phyloP scores from a whole-genome alignment of 768 basidiomycete species.

The Lentinula raphanica region DNA sequence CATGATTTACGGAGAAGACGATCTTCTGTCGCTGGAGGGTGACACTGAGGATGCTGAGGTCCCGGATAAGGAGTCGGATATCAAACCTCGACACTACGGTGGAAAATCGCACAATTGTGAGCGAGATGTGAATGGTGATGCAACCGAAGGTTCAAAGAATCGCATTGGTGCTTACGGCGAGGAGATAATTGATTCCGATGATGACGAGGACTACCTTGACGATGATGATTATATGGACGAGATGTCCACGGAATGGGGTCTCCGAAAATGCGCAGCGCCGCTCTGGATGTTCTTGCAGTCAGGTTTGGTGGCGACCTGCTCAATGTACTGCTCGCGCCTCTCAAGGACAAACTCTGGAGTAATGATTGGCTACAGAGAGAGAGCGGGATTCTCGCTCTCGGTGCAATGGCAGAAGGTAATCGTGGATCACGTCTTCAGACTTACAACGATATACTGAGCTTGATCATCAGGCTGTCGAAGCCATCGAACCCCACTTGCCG shows the following conservation, averaged over 20 bases:
- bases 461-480: constrained; percentile 73
- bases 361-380: constrained; percentile 91
- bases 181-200: constrained; percentile 78
- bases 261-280: constrained; percentile 98
- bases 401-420: constrained; percentile 99
- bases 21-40: constrained; percentile 90
- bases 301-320: constrained; percentile 87
- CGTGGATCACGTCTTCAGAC: no score
- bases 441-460: background rate
- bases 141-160: constrained; percentile 31
- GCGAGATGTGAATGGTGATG: constrained; percentile 48
- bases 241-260: constrained; percentile 96
- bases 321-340: constrained; percentile 78
- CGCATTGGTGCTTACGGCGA: constrained; percentile 69
- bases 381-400: constrained; percentile 91
- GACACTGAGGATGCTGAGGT: constrained; percentile 86
- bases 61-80: constrained; percentile 91
- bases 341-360: constrained; percentile 94
- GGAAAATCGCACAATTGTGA: constrained; percentile 82
- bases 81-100: constrained; percentile 93
- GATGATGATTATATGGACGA: constrained; percentile 95
- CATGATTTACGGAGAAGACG: constrained; percentile 96
- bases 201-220: constrained; percentile 83
- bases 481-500: constrained; percentile 91
- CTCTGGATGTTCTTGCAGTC: constrained; percentile 93